Evolutionary conservation across 2,329 filamentous ascomycete species (phyloP), one percentile per base, ranked within the genome.

Genomic region (Cercospora zeina): DNA sequence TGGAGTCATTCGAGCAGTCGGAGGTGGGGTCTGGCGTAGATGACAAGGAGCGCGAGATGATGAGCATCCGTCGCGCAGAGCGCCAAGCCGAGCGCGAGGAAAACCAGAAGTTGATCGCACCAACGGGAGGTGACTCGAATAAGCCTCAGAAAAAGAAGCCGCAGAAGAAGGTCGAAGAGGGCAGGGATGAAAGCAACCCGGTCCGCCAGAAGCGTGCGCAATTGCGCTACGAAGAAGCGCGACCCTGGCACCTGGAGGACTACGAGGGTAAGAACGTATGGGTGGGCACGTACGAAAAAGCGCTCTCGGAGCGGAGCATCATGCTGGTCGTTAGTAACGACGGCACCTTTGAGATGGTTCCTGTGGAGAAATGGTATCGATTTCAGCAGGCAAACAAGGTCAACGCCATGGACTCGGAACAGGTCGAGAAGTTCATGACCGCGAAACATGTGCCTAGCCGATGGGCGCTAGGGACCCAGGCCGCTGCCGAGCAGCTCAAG

Each of bases 161-260:
- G 58, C 79, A 87, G 73, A 93, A 96, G 76, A 96, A 93, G 72
- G 93, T 88, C 1, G 89, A 91, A 66, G 90, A 92, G 70, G 89
- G 90, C 72, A 87, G 91, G 68, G 85, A 89, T n/a, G 90, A 96
- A 61, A 85, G 87, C 73, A 87, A 86, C 1, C 83, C 83, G 78
- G 80, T 95, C 84, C 82, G 96, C 83, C 80, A 86, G 86, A 77
- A 89, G 62, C 79, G 80, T 54, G 80, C 83, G 45, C 80, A 85
- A 62, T 78, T 87, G 45, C 84, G 93, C 66, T 99, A 97, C 68
- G 95, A 97, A 74, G 95, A 99, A 76, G 91, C 93, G 3, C 81
- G 97, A 54, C 95, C 95, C 5, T 99, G 95, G 95, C 93, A 97
- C 74, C 77, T 99, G 36, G 95, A 99, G 74, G 95, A 99, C 75